Conservation (phyloP, 768 basidiomycete genomes). For the Xerocomus spinulosus region DNA sequence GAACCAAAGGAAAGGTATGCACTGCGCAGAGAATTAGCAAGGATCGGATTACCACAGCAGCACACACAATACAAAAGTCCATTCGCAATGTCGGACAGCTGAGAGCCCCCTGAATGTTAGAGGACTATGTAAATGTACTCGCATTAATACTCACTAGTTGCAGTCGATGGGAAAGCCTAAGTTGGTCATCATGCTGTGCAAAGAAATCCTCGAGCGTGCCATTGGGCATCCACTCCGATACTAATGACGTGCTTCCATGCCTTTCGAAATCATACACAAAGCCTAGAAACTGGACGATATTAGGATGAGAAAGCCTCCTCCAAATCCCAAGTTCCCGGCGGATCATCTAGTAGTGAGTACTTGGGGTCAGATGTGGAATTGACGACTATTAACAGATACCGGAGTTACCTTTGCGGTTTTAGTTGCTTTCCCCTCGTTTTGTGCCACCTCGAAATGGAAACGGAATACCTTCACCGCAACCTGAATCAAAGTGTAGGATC, state of each 20-base stretch:
- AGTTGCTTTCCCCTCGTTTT: conserved; percentile 1
- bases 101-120: conserved; percentile 15
- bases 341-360: conserved; percentile 7
- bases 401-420: neutral
- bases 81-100: conserved; percentile 10
- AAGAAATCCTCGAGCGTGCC: conserved; percentile 23
- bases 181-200: neutral
- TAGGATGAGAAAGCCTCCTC: conserved; percentile 19
- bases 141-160: conserved; percentile 1
- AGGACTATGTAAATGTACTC: conserved; percentile 12
- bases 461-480: conserved; percentile 14
- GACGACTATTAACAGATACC: too few relatives aligned
- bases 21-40: neutral
- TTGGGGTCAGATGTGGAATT: neutral
- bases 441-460: conserved; percentile 5
- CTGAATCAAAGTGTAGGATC: neutral
- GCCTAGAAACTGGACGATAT: conserved; percentile 23
- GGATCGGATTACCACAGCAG: too few relatives aligned
- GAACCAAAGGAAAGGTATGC: conserved; percentile 6
- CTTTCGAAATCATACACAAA: conserved; percentile 19
- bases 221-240: conserved; percentile 28
- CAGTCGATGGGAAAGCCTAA: neutral
- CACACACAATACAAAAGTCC: conserved; percentile 6
- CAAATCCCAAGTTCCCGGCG: conserved; percentile 23
- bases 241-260: conserved; percentile 17